Base-by-base conservation (phyloP, 768 basidiomycete species). In the Tylopilus balloui region DNA sequence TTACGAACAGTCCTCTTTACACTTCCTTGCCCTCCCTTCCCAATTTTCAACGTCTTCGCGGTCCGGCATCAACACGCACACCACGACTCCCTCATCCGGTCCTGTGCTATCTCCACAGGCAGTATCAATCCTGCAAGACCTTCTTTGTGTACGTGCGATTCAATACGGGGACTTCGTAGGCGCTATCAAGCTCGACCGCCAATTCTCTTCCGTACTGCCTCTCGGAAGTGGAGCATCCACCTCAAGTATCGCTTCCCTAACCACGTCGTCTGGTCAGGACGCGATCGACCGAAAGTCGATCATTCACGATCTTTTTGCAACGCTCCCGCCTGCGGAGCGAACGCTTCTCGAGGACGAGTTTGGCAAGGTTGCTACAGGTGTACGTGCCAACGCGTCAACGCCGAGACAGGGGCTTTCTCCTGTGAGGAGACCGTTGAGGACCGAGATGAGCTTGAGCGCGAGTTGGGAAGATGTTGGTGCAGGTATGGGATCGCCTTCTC, bases 61-160 rank as follows among this genome's bases (percentile, higher is more conserved):
- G 45, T 27, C 62, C 43, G 28, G 10, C 14, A 11, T 40, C n/a
- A 42, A 45, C 12, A 13, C 34, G n/a, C 58, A 27, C 23, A 8
- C 43, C 17, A n/a, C 39, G 6, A 11, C 32, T 5, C 19, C 27
- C 6, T 27, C 48, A 12, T 40, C 45, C 9, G 28, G 42, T 3
- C 43, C 51, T 21, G 25, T 42, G 21, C 66, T 83, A 10, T 70
- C 81, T 1, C 53, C 74, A 8, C 57, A 74, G 2, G 77, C 80
- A 2, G 63, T 83, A 21, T 73, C 81, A 6, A 71, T 79, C 13
- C 64, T 92, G 0, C 88, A 88, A 62, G 86, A 92, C 53, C 75
- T 92, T n/a, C 74, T 88, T 24, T 88, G 84, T 52, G 79, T 86
- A 14, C 83, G 90, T 10, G 77, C 91, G 9, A 78, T 92, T 28